Base-by-base conservation (phyloP, 129 eudicot genomes). In the Sambucus nigra region DNA sequence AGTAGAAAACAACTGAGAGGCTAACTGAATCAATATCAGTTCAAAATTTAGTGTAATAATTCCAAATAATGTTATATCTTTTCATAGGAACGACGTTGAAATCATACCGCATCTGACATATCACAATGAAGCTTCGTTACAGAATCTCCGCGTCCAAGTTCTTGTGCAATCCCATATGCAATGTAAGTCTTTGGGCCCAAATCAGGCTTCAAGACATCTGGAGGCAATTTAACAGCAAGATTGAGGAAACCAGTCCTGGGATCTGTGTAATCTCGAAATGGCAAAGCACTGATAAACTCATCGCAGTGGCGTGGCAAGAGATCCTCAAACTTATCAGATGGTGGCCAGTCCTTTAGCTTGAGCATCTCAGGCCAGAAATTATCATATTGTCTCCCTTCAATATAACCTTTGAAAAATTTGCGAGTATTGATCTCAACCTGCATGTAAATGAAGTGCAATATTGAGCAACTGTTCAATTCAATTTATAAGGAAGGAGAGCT, bases 321-420 rank as follows among this genome's bases (percentile, higher is more conserved):
- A 59, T 91, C 73, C 47, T 91, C 99, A 63, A 91, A 91, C 58
- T 76, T 86, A 65, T 82, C 80, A 26, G 94, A 82, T 55, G 99
- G 99, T 11, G 99, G 99, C 94, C 94, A 91, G 63, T 91, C 99
- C 73, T 86, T 91, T 27, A 91, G 71, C 70, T 86, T 91, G 40
- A 91, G 81, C 99, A 91, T 91, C 67, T 85, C 94, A 11, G 99
- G 99, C 99, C 99, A 91, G 23, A 61, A 71, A 69, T 91, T 85
- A 51, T 31, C 54, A 58, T 91, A 82, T 46, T 50, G 69, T 56
- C 95, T 63, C 49, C 95, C 99, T 59, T 82, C 78, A 11, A 48
- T 67, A 58, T 91, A 91, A 23, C 95, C 95, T 69, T 72, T 69
- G 38, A 91, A 86, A 66, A 91, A 91, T 25, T 63, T 41, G 17